Evolutionary conservation across 345 rosid species (phyloP).

Genomic region (Turnera subulata): DNA sequence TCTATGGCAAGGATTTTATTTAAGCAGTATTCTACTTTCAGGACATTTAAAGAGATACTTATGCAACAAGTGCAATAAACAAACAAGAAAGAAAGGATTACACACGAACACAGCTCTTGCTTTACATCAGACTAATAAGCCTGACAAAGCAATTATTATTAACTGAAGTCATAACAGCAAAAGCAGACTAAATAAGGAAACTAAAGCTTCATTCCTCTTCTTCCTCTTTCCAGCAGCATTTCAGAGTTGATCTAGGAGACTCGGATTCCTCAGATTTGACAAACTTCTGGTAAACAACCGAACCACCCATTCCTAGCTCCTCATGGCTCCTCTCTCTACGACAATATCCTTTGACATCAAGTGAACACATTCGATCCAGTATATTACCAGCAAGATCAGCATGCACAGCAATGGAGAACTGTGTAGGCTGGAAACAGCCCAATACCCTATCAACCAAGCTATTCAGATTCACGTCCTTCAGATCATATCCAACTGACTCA

Average conservation of each 20-base stretch:
- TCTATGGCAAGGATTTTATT: too few species aligned
- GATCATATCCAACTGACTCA: conserved; percentile 24
- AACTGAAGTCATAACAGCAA: too few species aligned
- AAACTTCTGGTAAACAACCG: conserved; percentile 25
- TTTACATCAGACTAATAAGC: too few species aligned
- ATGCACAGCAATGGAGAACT: conserved; percentile 32
- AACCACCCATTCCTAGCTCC: conserved; percentile 28
- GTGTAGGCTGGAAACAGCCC: conserved; percentile 26
- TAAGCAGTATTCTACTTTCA: too few species aligned
- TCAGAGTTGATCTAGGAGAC: conserved; percentile 30
- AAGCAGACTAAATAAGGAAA: too few species aligned
- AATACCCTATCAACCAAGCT: conserved; percentile 24
- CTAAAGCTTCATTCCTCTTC: too few species aligned
- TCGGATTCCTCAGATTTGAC: conserved; percentile 4
- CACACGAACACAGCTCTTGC: too few species aligned
- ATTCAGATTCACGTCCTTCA: conserved; percentile 4
- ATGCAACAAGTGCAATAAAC: too few species aligned
- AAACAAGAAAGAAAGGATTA: too few species aligned
- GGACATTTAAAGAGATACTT: too few species aligned
- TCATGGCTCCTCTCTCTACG: conserved; percentile 21
- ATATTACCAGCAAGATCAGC: not conserved
- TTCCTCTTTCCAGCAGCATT: conserved; percentile 20
- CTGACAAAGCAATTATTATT: too few species aligned
- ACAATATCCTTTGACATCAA: conserved; percentile 27
- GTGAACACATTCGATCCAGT: conserved; percentile 7